Conservation (phyloP, 495 filamentous ascomycete genomes). For the Tuber aestivum region DNA sequence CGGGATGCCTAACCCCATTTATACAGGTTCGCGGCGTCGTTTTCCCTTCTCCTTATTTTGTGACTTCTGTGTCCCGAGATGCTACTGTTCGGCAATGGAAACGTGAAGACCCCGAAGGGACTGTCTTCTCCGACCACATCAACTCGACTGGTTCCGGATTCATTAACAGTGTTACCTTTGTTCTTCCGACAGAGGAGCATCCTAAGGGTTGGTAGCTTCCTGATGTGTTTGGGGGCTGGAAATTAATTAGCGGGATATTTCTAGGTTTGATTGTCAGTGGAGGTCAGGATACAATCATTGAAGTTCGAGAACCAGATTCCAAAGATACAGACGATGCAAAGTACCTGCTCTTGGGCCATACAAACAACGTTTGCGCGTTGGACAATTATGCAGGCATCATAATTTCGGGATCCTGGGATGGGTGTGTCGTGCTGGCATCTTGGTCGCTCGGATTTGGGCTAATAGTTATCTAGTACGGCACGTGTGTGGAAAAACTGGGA, state of each 20-base stretch:
- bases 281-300: constrained; percentile 86
- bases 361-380: constrained; percentile 76
- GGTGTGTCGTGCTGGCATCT: constrained; percentile 48
- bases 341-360: constrained; percentile 78
- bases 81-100: constrained; percentile 86
- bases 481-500: constrained; percentile 57
- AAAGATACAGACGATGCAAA: constrained; percentile 57
- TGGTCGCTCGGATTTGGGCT: constrained; percentile 14
- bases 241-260: constrained; percentile 1
- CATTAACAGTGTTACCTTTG: constrained; percentile 75
- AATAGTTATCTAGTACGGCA: constrained; percentile 34
- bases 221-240: not conserved
- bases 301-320: constrained; percentile 63
- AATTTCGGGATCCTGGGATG: constrained; percentile 94
- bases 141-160: constrained; percentile 70
- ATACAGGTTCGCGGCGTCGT: constrained; percentile 76
- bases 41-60: constrained; percentile 65
- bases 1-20: constrained; percentile 15
- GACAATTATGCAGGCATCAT: constrained; percentile 69
- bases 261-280: constrained; percentile 76
- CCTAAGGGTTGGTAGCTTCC: constrained; percentile 51
- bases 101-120: constrained; percentile 54
- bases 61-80: constrained; percentile 86
- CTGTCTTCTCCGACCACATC: constrained; percentile 69
- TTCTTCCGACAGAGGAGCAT: constrained; percentile 61